Evolutionary conservation across 441 rosid species (phyloP).

Genomic region (Manihot esculenta): DNA sequence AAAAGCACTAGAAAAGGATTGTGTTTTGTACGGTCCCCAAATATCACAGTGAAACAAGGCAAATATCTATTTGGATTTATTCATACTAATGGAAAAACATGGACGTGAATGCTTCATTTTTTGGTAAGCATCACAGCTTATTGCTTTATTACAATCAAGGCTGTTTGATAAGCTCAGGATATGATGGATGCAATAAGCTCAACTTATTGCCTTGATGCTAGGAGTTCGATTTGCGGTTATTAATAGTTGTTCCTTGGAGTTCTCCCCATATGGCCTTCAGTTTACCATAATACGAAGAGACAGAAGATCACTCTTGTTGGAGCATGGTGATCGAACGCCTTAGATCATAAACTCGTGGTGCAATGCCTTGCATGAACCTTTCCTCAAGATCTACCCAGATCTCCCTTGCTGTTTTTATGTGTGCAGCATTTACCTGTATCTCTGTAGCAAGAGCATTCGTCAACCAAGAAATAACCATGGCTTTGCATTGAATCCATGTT

Average conservation of each 20-base stretch:
- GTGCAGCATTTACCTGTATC: not conserved
- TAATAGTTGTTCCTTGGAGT: no score
- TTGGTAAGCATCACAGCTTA: not conserved
- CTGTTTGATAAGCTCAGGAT: no score
- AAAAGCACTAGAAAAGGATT: not conserved
- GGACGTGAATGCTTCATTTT: not conserved
- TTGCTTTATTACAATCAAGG: no score
- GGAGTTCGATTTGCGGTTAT: no score
- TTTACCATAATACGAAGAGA: not conserved
- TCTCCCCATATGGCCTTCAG: not conserved
- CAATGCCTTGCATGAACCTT: not conserved
- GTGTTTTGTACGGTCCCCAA: not conserved
- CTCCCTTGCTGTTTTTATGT: not conserved
- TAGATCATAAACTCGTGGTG: not conserved
- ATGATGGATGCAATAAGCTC: no score
- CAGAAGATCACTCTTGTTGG: not conserved
- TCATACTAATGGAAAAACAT: not conserved
- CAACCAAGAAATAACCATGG: not conserved
- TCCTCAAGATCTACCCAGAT: not conserved
- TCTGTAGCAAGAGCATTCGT: conserved; percentile 2
- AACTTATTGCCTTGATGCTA: no score
- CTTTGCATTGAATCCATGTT: not conserved
- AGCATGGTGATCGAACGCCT: not conserved
- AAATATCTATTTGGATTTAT: not conserved
- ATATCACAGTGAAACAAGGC: no score